phyloP scores from a whole-genome alignment of 495 filamentous ascomycete genomes.

The Podospora pseudoanserina region DNA sequence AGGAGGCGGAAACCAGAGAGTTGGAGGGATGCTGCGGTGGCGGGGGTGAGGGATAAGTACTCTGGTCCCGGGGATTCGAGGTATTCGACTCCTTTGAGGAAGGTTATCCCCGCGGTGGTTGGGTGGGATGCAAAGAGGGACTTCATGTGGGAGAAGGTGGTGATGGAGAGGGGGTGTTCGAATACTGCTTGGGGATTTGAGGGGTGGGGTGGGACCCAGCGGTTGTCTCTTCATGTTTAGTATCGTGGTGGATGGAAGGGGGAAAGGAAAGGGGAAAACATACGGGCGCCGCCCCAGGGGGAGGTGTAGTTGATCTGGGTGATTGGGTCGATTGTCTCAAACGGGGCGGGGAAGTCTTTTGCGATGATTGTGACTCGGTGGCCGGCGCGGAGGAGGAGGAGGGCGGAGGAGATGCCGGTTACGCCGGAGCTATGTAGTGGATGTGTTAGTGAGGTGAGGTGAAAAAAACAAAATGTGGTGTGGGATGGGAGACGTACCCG shows the following conservation, averaged over 20 bases:
- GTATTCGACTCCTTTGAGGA: conserved; percentile 56
- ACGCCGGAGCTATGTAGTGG: conserved; percentile 47
- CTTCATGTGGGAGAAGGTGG: conserved; percentile 52
- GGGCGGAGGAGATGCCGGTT: conserved; percentile 53
- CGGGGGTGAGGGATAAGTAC: conserved; percentile 31
- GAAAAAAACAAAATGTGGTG: neutral
- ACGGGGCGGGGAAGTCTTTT: conserved; percentile 51
- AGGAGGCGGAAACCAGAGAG: conserved; percentile 45
- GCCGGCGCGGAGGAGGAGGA: conserved; percentile 46
- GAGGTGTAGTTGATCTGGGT: conserved; percentile 59
- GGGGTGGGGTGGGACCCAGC: conserved; percentile 19
- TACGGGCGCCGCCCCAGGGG: conserved; percentile 54
- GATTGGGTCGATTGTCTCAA: conserved; percentile 38
- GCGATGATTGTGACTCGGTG: conserved; percentile 53
- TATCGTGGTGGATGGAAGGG: neutral
- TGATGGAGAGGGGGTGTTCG: conserved; percentile 49
- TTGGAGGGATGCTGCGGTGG: conserved; percentile 37
- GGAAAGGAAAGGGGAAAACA: neutral
- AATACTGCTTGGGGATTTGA: conserved; percentile 17
- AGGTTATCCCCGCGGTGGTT: conserved; percentile 47
- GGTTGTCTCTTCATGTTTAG: conserved; percentile 19
- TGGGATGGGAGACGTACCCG: conserved; percentile 4
- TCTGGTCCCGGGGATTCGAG: conserved; percentile 47
- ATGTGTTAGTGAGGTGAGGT: conserved; percentile 9
- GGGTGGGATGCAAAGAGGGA: conserved; percentile 36